These are phyloP conservation scores for Xylariaceae sp. DNA, from an alignment of 2,329 filamentous ascomycete species.

Conservation along the genomic window DNA sequence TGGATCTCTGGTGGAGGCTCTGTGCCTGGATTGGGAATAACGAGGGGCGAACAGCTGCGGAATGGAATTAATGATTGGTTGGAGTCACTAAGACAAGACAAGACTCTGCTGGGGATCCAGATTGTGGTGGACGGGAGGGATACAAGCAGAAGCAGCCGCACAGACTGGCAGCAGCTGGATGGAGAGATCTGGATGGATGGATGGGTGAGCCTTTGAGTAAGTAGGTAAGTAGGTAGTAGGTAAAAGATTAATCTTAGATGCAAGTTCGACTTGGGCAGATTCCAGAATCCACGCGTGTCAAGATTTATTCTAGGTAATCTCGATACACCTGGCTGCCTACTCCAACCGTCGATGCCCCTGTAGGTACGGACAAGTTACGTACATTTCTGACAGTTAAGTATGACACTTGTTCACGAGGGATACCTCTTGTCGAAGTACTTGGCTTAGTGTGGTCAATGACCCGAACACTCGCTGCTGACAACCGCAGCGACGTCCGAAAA, in stretches of 20 bases:
- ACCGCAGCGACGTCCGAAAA: background rate
- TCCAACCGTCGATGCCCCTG: background rate
- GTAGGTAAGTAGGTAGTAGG: too few species aligned
- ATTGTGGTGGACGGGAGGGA: background rate
- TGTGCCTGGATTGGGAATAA: constrained; percentile 7
- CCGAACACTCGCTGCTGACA: background rate
- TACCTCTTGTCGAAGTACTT: background rate
- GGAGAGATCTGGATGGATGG: background rate
- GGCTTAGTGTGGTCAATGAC: background rate
- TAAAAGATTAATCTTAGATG: too few species aligned
- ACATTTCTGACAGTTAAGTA: background rate
- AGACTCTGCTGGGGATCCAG: constrained; percentile 2
- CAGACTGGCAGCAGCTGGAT: background rate
- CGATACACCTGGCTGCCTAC: too few species aligned
- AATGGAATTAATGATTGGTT: constrained; percentile 9
- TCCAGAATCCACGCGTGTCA: constrained; percentile 12
- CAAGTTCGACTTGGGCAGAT: background rate
- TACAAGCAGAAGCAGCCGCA: background rate
- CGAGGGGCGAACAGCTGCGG: background rate
- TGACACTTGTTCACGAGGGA: background rate
- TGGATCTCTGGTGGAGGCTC: background rate
- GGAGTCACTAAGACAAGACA: constrained; percentile 8
- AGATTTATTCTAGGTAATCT: constrained; percentile 17
- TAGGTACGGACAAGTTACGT: background rate
- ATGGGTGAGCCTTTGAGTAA: too few species aligned